Base-by-base conservation (phyloP, 106 monocot species). In the Apostasia ramifera region DNA sequence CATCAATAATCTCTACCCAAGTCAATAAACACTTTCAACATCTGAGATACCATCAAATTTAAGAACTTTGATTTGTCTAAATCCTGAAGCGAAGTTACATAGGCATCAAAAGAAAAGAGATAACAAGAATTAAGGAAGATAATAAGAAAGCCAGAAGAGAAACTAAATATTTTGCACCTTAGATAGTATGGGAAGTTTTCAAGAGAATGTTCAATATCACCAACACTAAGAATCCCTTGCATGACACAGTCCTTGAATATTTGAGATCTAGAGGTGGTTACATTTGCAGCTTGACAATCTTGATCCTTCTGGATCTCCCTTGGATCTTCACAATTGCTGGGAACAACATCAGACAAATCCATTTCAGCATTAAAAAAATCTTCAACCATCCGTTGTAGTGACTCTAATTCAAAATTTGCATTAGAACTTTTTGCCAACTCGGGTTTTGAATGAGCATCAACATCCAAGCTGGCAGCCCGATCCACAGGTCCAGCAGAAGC, bases 111-210 rank as follows among this genome's bases (percentile, higher is more conserved):
- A 63, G 2, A 63, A 44, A 65, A 2, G 4, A 47, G 0, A 8
- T 48, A 3, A 14, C 47, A 63, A 48, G 45, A 3, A 48, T 37
- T 8, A 8, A 65, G 48, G 48, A 65, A 65, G 8, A 48, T 15
- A 65, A 4, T 26, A 56, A 9, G 26, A 7, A 8, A 0, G 4
- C 8, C 46, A 65, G 4, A 4, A 65, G 48, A 6, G 37, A 48
- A 65, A 48, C 15, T 49, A 5, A 50, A 50, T 50, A 50, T 8
- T 8, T 5, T 46, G 2, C 14, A 99, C 98, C 98, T 93, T 63
- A 99, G 41, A 75, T 83, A 99, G 59, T 99, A 99, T 12, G 98
- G 98, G 67, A 99, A 93, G 67, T 80, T 83, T 41, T 99, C 87
- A 74, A 93, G 88, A 6, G 90, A 81, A 77, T 88, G 73, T 52